Evolutionary conservation across 2,329 filamentous ascomycete genomes (phyloP), one percentile per base, ranked within the genome.

Genomic region (Fusarium sp.): DNA sequence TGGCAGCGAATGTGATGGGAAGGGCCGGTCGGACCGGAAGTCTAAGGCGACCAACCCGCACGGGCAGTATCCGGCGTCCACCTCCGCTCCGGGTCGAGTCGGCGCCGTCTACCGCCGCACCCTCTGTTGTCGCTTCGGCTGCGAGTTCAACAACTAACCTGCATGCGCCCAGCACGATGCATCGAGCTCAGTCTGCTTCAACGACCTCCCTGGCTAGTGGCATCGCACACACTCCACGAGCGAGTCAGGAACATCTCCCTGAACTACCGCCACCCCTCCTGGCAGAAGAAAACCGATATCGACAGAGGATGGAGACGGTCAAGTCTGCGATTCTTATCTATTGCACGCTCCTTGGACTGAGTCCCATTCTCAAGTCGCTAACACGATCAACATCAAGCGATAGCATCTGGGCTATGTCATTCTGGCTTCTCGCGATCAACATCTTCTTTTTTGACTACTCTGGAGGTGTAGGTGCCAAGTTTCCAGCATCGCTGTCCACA

Each of bases 401-500:
- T 86, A 96, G 93, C 48, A 99, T 99, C 81, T 99, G 96, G 96
- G 94, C 96, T 66, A 93, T 99, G 86, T 96, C 94, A 57, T 95
- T 94, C 79, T 96, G 95, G 91, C 88, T 99, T 50, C 90, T 99
- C 72, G 90, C 93, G 78, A 96, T 98, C 83, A 99, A 99, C 82
- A 94, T 98, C 70, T 97, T 98, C 83, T 98, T 97, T 81, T 98
- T 98, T 80, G 96, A 99, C 86, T 99, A 99, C 82, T 94, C 94
- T 17, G 93, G 93, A 45, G 89, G 89, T 39, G 83, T 90, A 28
- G 86, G 86, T 30, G 83, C 82, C 67, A 92, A 91, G 76, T 92
- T 94, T 75, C 92, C 92, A 1, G 91, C 92, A 15, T 92, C 87
- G 8, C 87, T 98, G 10, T 97, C 94, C 15, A 99, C 96, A 30